Evolutionary conservation across 2,329 filamentous ascomycete genomes (phyloP), one percentile per base, ranked within the genome.

Genomic region (Aureobasidium pullulans): DNA sequence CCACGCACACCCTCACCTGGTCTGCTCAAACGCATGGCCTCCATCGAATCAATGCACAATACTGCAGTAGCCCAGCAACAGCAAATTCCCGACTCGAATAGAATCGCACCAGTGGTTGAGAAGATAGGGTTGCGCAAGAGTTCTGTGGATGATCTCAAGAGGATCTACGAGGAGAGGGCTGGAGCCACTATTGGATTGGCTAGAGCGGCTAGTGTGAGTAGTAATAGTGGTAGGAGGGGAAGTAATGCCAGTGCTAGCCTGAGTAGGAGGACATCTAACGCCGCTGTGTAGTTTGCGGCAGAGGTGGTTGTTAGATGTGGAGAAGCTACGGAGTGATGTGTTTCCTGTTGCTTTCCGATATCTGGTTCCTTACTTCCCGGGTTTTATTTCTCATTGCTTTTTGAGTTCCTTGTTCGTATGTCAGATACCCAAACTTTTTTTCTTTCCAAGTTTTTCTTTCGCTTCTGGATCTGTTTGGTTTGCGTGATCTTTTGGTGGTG

Each of bases 151-250:
- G 75, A 79, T 66, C 62, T 80, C 61, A 67, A 76, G 57, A 66
- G 73, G 62, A 64, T 79, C 57, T 80, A 79, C 61, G 77, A 80
- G 64, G 77, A 79, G 64, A 66, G 77, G 46, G 75, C 72, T 7
- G 73, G 70, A 2, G 74, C 75, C 13, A 76, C 60, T n/a, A 52
- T 36, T 29, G 37, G 53, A 1, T 31, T 61, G n/a, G 49, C 50
- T 16, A 49, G 43, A 11, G 52, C 59, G 13, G 53, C 42, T 6
- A 57, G 53, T 15, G 53, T 56, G 52, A 56, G 40, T 6, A 47
- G 52, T 31, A 23, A 16, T 13, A 37, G 40, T 28, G 31, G 52
- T 11, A 43, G 40, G 3, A 29, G 34, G 34, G 23, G 23, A 23
- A 39, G 31, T 5, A 32, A 29, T 2, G 46, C 42, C 2, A 44